A percentile compares a stretch with the other conserved stretches of the same genome.
Evolutionary conservation across 2,329 filamentous ascomycete species (phyloP).

Genomic region (Botryotinia globosa): DNA sequence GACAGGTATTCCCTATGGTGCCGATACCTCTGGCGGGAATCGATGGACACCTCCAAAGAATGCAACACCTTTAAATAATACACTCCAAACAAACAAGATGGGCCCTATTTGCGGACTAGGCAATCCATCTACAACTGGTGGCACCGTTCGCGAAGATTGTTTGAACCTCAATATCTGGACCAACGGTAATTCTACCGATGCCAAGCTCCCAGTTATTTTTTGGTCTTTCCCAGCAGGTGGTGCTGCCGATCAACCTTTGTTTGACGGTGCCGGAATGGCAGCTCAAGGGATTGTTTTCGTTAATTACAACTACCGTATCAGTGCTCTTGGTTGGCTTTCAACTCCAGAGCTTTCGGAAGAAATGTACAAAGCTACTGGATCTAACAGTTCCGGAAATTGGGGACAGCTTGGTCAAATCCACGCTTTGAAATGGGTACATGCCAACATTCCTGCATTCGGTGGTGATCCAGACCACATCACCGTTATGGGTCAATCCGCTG

Average conservation of each 20-base stretch:
- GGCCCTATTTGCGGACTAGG: slow-evolving; percentile 35
- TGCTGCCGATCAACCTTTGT: slow-evolving; percentile 25
- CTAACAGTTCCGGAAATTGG: slow-evolving; percentile 32
- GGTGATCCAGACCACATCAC: slow-evolving; percentile 42
- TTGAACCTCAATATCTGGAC: slow-evolving; percentile 46
- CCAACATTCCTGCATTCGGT: slow-evolving; percentile 57
- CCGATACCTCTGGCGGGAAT: slow-evolving; percentile 43
- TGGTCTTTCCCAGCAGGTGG: slow-evolving; percentile 30
- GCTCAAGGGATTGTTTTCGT: slow-evolving; percentile 47
- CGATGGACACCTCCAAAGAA: slow-evolving; percentile 39
- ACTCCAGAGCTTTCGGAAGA: slow-evolving; percentile 33
- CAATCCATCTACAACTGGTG: slow-evolving; percentile 24
- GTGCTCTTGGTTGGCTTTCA: slow-evolving; percentile 59
- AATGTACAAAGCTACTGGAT: slow-evolving; percentile 21
- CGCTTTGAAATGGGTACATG: slow-evolving; percentile 56
- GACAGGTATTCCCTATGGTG: slow-evolving; percentile 26
- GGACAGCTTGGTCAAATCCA: slow-evolving; percentile 60
- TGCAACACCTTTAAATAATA: slow-evolving; percentile 27
- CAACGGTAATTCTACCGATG: slow-evolving; percentile 23
- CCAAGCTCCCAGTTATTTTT: slow-evolving; percentile 38
- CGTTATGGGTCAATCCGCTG: slow-evolving; percentile 44
- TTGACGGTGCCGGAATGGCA: slow-evolving; percentile 30
- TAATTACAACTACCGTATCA: slow-evolving; percentile 61
- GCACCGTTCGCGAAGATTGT: slow-evolving; percentile 42
- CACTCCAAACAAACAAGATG: slow-evolving; percentile 33